Percentiles rank a stretch among this genome's conserved stretches.
Evolutionary conservation across 305 asterid species (phyloP).

Genomic region (Euphrasia arctica): DNA sequence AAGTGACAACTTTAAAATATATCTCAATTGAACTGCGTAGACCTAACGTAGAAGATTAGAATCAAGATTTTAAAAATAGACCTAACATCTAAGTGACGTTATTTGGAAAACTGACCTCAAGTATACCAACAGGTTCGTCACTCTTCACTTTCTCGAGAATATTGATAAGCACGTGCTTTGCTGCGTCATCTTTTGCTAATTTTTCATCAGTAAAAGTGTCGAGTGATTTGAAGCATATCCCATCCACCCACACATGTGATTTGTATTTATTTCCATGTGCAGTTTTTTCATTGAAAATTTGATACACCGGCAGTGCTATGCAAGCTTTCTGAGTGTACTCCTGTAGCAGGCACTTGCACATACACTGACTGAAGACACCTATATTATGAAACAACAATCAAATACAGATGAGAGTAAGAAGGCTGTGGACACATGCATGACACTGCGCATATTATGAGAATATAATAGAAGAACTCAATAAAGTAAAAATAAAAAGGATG

Average conservation of each 20-base stretch:
- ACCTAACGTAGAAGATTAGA: not conserved
- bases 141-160: conserved; percentile 37
- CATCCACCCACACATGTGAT: conserved; percentile 47
- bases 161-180: conserved; percentile 40
- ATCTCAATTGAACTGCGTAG: not conserved
- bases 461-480: not conserved
- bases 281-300: conserved; percentile 30
- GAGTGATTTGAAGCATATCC: conserved; percentile 33
- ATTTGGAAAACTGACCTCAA: conserved; percentile 39
- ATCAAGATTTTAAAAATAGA: not conserved
- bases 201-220: conserved; percentile 33
- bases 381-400: conserved; percentile 5
- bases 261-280: conserved; percentile 40
- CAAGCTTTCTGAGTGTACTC: conserved; percentile 37
- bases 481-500: not conserved
- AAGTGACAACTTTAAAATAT: not conserved
- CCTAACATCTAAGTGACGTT: not conserved
- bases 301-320: conserved; percentile 43
- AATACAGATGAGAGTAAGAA: not conserved
- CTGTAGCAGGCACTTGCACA: conserved; percentile 43
- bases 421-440: no score
- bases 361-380: conserved; percentile 19
- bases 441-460: not conserved
- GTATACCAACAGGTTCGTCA: conserved; percentile 32
- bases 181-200: conserved; percentile 57